Conservation (phyloP, 257 asterid species). For the Solanum pinnatisectum region DNA sequence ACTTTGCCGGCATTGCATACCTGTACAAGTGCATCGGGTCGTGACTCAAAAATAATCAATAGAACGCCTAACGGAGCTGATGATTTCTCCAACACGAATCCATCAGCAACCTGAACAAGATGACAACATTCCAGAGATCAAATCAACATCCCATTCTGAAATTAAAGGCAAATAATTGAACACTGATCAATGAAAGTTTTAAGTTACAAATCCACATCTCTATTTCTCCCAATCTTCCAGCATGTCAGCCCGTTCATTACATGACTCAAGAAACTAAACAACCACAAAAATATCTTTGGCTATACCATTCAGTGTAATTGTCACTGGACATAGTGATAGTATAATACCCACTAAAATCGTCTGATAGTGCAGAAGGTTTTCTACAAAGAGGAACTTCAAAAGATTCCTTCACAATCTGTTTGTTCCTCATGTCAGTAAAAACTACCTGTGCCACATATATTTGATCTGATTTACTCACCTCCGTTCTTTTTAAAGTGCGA, state of each 20-base stretch:
- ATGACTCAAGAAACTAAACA: neutral
- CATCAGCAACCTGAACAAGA: conserved; percentile 55
- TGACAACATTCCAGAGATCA: neutral
- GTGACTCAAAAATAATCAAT: conserved; percentile 73
- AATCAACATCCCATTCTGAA: neutral
- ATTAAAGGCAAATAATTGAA: neutral
- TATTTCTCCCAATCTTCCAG: neutral
- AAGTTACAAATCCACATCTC: neutral
- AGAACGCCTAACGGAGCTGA: conserved; percentile 70
- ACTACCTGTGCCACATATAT: neutral
- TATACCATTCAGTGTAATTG: neutral
- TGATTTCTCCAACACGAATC: conserved; percentile 61
- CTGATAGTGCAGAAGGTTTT: neutral
- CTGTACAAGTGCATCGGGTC: conserved; percentile 85
- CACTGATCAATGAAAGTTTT: neutral
- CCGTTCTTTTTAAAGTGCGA: conserved; percentile 55
- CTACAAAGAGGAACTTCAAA: neutral
- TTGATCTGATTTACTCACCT: conserved; percentile 28
- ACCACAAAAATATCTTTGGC: neutral
- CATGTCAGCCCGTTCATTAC: neutral
- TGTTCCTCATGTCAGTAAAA: neutral
- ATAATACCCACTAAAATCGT: neutral
- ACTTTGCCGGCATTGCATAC: conserved; percentile 17
- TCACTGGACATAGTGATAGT: neutral
- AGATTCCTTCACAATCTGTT: neutral